Percentiles rank a stretch among this genome's conserved stretches.
Evolutionary conservation across 2,329 filamentous ascomycete genomes (phyloP).

Genomic region (Colletotrichum navitas): DNA sequence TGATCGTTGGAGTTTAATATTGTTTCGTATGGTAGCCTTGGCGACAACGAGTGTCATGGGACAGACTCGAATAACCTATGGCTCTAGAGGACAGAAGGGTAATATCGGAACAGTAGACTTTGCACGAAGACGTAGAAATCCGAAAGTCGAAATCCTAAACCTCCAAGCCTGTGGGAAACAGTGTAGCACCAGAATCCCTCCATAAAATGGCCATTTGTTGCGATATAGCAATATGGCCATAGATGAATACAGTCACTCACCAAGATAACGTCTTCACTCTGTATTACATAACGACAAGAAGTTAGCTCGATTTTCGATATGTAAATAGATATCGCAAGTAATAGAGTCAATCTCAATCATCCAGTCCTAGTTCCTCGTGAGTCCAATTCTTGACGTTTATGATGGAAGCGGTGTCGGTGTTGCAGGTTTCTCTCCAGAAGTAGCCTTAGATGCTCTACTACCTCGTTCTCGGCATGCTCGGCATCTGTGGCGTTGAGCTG

Average conservation of each 20-base stretch:
- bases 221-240: neutral
- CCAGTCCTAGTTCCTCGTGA: neutral
- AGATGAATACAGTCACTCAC: neutral
- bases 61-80: too few relatives aligned
- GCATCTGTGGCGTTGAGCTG: slow-evolving; percentile 2
- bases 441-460: neutral
- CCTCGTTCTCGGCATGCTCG: neutral
- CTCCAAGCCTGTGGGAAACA: neutral
- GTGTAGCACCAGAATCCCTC: neutral
- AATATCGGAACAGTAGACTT: too few relatives aligned
- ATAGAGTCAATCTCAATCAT: neutral
- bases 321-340: neutral
- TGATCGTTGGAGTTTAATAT: neutral
- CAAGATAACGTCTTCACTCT: neutral
- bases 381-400: too few relatives aligned
- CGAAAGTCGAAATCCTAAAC: too few relatives aligned
- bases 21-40: slow-evolving; percentile 47
- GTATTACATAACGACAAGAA: neutral
- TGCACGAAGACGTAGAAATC: too few relatives aligned
- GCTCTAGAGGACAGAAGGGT: too few relatives aligned
- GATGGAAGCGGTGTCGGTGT: neutral
- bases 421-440: slow-evolving; percentile 11
- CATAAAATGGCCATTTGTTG: neutral
- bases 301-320: neutral
- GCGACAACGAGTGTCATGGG: slow-evolving; percentile 49